Base-by-base conservation (phyloP, 2,329 filamentous ascomycete species). In the Furcasterigmium furcatum region DNA sequence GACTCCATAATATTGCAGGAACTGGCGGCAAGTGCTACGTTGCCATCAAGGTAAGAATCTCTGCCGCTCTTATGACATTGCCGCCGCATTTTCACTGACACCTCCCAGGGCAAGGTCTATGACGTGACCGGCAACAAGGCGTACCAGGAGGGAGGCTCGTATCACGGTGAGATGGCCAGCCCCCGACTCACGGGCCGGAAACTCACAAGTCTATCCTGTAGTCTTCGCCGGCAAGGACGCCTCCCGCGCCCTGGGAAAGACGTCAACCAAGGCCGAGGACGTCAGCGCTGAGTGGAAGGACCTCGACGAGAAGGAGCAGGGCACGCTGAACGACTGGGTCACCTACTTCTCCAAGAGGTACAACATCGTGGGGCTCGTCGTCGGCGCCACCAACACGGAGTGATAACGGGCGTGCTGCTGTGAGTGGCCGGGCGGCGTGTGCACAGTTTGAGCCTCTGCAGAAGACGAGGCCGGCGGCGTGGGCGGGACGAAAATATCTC, bases 301-400 rank as follows among this genome's bases (percentile, higher is more conserved):
- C 58, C 73, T 99, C 43, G 74, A 77, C 13, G 91, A 95, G 19
- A 91, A 94, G 67, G 85, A 96, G 65, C 89, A 94, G 72, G 82
- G 80, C 21, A 85, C 87, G 4, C 71, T 99, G 50, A 79, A 92
- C 44, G 94, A 99, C 65, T 99, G 94, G 94, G 82, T 86, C 52
- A 95, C 87, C 2, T 99, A 95, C 70, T 99, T 99, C 69, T 89
- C 87, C 55, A 99, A 97, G 74, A 79, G 94, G 47, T 99, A 99
- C 72, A 97, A 96, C 58, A 80, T 97, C 43, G 83, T 95, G 39
- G 90, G 89, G 13, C 64, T 74, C 46, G 80, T 87, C 14, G 70
- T 76, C 48, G 80, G 79, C 29, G 80, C 80, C 22, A 82, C 76
- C 22, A 84, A 84, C 58, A 67, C 70, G 58, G 76, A 74, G 45